Conservation (phyloP, 345 rosid species). For the Populus alba region DNA sequence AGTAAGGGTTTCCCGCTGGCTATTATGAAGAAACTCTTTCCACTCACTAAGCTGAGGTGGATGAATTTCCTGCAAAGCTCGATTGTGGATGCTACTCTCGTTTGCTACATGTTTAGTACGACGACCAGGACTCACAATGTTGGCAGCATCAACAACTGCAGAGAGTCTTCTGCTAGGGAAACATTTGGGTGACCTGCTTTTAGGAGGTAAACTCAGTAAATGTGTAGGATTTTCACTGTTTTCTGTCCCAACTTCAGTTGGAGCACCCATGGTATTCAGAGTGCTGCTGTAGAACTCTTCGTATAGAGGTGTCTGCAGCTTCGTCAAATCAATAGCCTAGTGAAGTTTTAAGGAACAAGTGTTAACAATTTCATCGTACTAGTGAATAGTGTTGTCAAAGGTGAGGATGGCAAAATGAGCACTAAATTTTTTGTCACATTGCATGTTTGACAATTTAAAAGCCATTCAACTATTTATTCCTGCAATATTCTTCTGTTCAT, state of each 20-base stretch:
- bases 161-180: conserved; percentile 78
- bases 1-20: conserved; percentile 13
- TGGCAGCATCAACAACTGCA: conserved; percentile 25
- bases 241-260: conserved; percentile 6
- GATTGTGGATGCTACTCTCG: conserved; percentile 30
- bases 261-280: conserved; percentile 10
- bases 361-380: neutral
- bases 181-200: conserved; percentile 73
- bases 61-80: conserved; percentile 56
- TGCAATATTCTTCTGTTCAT: neutral
- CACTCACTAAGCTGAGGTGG: conserved; percentile 44
- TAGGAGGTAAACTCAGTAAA: conserved; percentile 26
- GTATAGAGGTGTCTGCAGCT: conserved; percentile 33
- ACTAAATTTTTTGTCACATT: neutral
- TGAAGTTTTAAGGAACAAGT: conserved; percentile 1
- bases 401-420: neutral
- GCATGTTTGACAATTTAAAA: neutral
- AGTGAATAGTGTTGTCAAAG: neutral
- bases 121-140: conserved; percentile 14
- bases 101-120: conserved; percentile 34
- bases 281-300: conserved; percentile 27
- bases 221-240: conserved; percentile 13
- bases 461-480: neutral
- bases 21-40: conserved; percentile 28
- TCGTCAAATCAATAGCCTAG: conserved; percentile 43